Evolutionary conservation across 176 grass and related monocot genomes (phyloP), one percentile per base, ranked within the genome.

Genomic region (Hordeum marinum): DNA sequence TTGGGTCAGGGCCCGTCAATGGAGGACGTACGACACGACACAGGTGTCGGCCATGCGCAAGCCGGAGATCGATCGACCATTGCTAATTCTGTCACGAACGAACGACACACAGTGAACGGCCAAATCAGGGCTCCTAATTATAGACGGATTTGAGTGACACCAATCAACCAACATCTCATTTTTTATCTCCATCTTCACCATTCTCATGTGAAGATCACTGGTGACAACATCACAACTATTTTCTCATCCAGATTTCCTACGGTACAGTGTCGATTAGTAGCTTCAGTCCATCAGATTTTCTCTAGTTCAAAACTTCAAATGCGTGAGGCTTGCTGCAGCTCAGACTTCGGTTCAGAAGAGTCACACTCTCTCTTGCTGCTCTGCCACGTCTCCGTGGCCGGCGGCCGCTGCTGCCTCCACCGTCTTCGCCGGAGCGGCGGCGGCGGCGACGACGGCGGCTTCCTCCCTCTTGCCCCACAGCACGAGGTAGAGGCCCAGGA

Each of bases 381-480:
- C 55, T 26, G 62, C 52, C 41, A 81, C 11, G 11, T 78, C 63
- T 18, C 24, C 29, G 1, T 35, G 69, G 43, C 12, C 69, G 7
- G 40, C 60, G 13, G n/a, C n/a, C n/a, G 9, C 43, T 32, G 45
- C 13, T 39, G 7, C 10, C 0, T 11, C 36, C 20, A 26, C 80
- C n/a, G 45, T 68, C 48, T 91, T 91, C 3, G 40, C 40, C 2
- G 37, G 24, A 14, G 76, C 61, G 4, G 11, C 42, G 1, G 69
- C 13, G 10, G 68, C 39, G 23, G 87, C 78, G 1, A 6, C 8
- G 4, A 3, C 36, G 35, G 43, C 37, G 24, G 81, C 77, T 75
- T 98, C 96, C 61, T 87, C 67, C 76, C 71, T 94, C 84, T 98
- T 98, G 55, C 96, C 93, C 96, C 93, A 98, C 1, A 98, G 83